Evolutionary conservation across 2,329 filamentous ascomycete genomes (phyloP), one percentile per base, ranked within the genome.

Genomic region (Alternaria ethzedia): DNA sequence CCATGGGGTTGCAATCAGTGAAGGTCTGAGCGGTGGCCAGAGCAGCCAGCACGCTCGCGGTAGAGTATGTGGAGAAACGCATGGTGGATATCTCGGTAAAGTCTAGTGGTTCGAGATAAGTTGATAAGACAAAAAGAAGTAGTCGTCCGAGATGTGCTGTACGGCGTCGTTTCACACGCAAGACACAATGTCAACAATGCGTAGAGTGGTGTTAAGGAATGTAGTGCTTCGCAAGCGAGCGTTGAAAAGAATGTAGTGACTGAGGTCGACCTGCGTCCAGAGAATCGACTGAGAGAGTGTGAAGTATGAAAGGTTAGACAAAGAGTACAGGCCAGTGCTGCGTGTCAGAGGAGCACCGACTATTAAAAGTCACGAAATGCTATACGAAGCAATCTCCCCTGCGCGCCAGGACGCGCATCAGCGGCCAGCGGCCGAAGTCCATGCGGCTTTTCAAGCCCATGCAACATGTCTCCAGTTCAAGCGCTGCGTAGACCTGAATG

Each of bases 1-100:
- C 72, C 43, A 71, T 80, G 7, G 82, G 82, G 64, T 84, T 78
- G 74, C 82, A 84, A 56, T 79, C 75, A 20, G 82, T 82, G 64
- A 79, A 83, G 57, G 82, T 84, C 69, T 84, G 82, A 25, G 79
- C 82, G n/a, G 66, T 74, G 60, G 75, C 74, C 21, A 79, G 55
- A 57, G 72, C 70, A 26, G 74, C 74, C 58, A 83, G 64, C 13
- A 76, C 75, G 66, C 75, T 73, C 28, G 70, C 68, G 7, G 69
- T 68, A 49, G 72, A 52, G 54, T 71, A 74, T 32, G 70, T 60
- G 50, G 69, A 72, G 65, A 75, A 76, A 61, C 70, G 76, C 77
- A 79, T 52, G 15, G 9, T 36, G 5, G 9, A n/a, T 30, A 25
- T 78, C 15, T 70, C 72, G 56, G 68, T 68, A 44, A 45, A 63